Conservation (phyloP, 2,329 filamentous ascomycete species). For the Diaporthe velutina region DNA sequence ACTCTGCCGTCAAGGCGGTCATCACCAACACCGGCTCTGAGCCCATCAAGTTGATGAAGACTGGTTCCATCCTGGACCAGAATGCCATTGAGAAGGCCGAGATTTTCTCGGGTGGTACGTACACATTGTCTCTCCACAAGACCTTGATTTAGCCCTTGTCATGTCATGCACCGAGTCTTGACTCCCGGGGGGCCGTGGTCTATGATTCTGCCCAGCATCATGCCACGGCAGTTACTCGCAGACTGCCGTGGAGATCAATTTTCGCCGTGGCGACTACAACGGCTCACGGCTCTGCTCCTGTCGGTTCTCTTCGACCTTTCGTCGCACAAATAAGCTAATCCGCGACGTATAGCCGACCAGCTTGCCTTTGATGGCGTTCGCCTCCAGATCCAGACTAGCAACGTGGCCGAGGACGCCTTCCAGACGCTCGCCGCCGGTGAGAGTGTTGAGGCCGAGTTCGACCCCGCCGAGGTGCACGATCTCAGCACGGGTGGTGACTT, state of each 20-base stretch:
- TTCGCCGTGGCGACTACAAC: not conserved
- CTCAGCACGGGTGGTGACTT: slow-evolving; percentile 65
- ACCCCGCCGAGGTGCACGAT: slow-evolving; percentile 68
- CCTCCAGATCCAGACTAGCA: slow-evolving; percentile 59
- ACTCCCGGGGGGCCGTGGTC: not conserved
- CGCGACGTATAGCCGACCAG: slow-evolving; percentile 50
- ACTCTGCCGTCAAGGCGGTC: slow-evolving; percentile 65
- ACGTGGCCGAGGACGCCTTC: slow-evolving; percentile 63
- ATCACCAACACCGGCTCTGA: slow-evolving; percentile 66
- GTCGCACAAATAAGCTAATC: not conserved
- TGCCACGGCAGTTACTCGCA: not conserved
- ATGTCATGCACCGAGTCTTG: not conserved
- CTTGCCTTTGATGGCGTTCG: slow-evolving; percentile 67
- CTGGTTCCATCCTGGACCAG: slow-evolving; percentile 66
- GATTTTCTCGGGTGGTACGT: slow-evolving; percentile 61
- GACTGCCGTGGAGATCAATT: not conserved
- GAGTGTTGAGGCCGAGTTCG: slow-evolving; percentile 65
- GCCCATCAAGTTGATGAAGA: slow-evolving; percentile 65
- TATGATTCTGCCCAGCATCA: slow-evolving; percentile 17
- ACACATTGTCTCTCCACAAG: not conserved
- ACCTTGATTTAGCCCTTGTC: not conserved
- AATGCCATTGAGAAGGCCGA: slow-evolving; percentile 66
- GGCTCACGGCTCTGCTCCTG: not conserved
- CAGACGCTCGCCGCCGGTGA: slow-evolving; percentile 61
- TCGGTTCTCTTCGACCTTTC: not conserved